Evolutionary conservation across 140 eudicot species (phyloP).

Genomic region (Senecio squalidus): DNA sequence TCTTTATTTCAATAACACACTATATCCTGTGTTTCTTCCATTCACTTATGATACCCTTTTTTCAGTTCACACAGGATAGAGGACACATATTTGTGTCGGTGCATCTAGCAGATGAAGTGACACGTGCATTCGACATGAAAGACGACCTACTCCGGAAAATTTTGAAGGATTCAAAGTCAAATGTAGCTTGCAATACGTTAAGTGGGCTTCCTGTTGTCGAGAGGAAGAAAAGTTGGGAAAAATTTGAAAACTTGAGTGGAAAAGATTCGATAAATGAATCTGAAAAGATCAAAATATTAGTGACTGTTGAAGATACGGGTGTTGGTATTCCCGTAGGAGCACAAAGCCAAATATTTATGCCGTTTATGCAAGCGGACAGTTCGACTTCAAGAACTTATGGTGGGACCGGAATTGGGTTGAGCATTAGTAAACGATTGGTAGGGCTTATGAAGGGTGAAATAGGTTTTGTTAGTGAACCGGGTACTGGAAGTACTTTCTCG

Average conservation of each 20-base stretch:
- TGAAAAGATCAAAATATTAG: constrained; percentile 46
- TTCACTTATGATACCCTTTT: background rate
- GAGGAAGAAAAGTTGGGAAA: constrained; percentile 70
- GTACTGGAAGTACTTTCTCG: constrained; percentile 74
- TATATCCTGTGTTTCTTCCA: background rate
- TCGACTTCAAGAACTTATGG: constrained; percentile 85
- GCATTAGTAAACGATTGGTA: constrained; percentile 87
- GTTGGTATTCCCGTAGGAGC: constrained; percentile 72
- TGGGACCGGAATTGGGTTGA: constrained; percentile 93
- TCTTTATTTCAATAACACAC: constrained; percentile 3
- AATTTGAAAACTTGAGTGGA: constrained; percentile 34
- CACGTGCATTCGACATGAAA: constrained; percentile 25
- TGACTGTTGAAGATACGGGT: constrained; percentile 92
- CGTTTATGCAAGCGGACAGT: constrained; percentile 95
- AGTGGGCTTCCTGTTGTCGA: constrained; percentile 74
- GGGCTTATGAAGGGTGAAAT: constrained; percentile 91
- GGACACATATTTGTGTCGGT: constrained; percentile 89
- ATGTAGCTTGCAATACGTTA: constrained; percentile 33
- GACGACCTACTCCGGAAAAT: constrained; percentile 57
- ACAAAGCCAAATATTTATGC: constrained; percentile 65
- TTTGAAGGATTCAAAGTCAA: constrained; percentile 24
- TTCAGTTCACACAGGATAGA: constrained; percentile 71
- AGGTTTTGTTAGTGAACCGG: constrained; percentile 67
- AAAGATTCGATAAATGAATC: constrained; percentile 22
- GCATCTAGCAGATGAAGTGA: constrained; percentile 75